A percentile compares a stretch with the other conserved stretches of the same genome.
Conservation (phyloP, 495 filamentous ascomycete species). For the Xeromyces bisporus region DNA sequence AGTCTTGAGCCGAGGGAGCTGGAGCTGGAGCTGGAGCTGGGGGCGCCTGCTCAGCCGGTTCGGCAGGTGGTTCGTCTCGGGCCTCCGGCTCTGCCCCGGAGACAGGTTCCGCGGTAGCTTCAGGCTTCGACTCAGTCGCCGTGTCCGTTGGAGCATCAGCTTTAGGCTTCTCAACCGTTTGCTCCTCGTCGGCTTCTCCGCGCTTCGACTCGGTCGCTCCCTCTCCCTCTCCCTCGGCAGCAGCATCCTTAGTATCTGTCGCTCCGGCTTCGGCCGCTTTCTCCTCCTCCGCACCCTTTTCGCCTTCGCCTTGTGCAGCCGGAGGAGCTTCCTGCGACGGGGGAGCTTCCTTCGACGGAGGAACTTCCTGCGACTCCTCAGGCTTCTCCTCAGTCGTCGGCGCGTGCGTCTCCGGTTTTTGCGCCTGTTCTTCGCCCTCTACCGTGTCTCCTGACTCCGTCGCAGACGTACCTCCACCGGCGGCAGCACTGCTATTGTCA, state of each 20-base stretch:
- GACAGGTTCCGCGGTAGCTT: neutral
- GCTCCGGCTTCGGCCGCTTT: neutral
- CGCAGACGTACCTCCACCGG: constrained; percentile 5
- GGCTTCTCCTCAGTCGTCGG: neutral
- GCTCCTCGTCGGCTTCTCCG: neutral
- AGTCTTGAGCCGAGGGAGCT: constrained; percentile 4
- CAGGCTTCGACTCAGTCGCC: neutral
- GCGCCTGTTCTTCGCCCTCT: constrained; percentile 3
- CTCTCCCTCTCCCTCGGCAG: too few relatives aligned
- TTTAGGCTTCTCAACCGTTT: neutral
- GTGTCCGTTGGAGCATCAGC: neutral
- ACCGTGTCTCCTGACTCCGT: constrained; percentile 4
- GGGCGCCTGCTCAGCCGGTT: constrained; percentile 13
- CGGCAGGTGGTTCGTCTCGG: constrained; percentile 2
- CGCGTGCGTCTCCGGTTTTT: constrained; percentile 1
- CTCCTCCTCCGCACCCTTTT: neutral
- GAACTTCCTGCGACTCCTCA: constrained; percentile 1
- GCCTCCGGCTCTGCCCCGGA: neutral
- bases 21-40: constrained; percentile 6
- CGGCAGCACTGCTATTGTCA: constrained; percentile 12
- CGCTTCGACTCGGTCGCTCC: neutral
- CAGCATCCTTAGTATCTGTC: neutral
- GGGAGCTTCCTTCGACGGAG: neutral
- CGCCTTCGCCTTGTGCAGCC: neutral
- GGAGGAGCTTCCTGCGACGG: constrained; percentile 2